These are phyloP conservation scores for Scytalidium lignicola DNA, from an alignment of 2,329 filamentous ascomycete species.

Conservation along the genomic window DNA sequence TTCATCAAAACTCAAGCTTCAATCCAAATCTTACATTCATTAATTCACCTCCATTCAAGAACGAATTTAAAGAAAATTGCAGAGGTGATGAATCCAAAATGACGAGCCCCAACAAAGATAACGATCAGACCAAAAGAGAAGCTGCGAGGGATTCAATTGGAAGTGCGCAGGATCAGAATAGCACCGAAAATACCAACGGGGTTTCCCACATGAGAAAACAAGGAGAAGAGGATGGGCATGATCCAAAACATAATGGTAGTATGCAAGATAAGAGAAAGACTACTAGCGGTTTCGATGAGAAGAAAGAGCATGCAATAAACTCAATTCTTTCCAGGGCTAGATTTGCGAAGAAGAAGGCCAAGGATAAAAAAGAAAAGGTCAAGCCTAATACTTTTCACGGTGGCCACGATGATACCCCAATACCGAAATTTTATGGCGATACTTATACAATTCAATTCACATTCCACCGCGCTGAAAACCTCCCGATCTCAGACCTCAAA, in stretches of 20 bases:
- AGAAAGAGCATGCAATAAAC: slow-evolving; percentile 1
- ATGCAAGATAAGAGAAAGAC: neutral
- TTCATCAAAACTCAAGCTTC: too few species aligned
- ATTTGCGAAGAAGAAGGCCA: slow-evolving; percentile 24
- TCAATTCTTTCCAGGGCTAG: neutral
- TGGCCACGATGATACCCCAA: slow-evolving; percentile 73
- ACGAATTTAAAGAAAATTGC: too few species aligned
- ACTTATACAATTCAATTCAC: slow-evolving; percentile 84
- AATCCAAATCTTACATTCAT: too few species aligned
- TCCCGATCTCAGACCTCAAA: slow-evolving; percentile 76
- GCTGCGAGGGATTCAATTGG: neutral
- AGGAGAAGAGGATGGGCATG: neutral
- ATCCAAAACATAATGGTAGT: neutral
- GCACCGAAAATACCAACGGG: neutral
- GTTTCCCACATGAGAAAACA: neutral
- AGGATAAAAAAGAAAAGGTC: slow-evolving; percentile 24
- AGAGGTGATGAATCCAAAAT: too few species aligned
- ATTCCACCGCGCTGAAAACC: slow-evolving; percentile 73
- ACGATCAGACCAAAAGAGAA: neutral
- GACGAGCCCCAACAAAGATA: too few species aligned
- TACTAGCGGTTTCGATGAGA: neutral
- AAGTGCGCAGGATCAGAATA: neutral
- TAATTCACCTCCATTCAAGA: too few species aligned
- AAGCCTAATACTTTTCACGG: slow-evolving; percentile 39
- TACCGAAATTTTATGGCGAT: slow-evolving; percentile 61